These are phyloP conservation scores for Tylopilus vinaceipallidus DNA, from an alignment of 768 basidiomycete genomes.

Conservation along the genomic window DNA sequence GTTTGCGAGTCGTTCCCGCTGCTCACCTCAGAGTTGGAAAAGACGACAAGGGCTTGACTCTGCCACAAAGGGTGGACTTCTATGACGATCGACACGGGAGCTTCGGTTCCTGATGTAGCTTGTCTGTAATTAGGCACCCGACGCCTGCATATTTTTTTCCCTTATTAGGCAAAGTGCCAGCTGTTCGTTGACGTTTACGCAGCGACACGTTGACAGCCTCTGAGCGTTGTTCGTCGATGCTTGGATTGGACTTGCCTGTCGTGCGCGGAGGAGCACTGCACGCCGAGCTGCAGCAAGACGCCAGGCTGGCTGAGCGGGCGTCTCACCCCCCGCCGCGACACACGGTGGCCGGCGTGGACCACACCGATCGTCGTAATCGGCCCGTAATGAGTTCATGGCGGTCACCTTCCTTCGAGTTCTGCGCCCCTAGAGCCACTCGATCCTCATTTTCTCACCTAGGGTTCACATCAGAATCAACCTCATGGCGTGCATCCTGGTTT, in stretches of 20 bases:
- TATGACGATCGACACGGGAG: slow-evolving; percentile 26
- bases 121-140: slow-evolving; percentile 5
- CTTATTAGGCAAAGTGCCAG: slow-evolving; percentile 1
- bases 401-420: slow-evolving; percentile 21
- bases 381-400: slow-evolving; percentile 18
- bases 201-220: slow-evolving; percentile 17
- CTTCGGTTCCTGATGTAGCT: slow-evolving; percentile 27
- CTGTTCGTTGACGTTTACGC: slow-evolving; percentile 23
- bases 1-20: slow-evolving; percentile 3
- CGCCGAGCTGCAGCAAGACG: slow-evolving; percentile 10
- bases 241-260: slow-evolving; percentile 3
- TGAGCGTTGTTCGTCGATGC: slow-evolving; percentile 1
- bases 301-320: slow-evolving; percentile 10
- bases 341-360: background rate
- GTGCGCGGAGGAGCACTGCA: slow-evolving; percentile 7
- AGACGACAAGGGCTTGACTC: slow-evolving; percentile 21
- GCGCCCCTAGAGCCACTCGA: slow-evolving; percentile 35
- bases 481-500: slow-evolving; percentile 37
- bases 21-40: slow-evolving; percentile 14
- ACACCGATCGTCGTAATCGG: slow-evolving; percentile 6
- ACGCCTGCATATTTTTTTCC: slow-evolving; percentile 3
- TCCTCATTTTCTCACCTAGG: slow-evolving; percentile 36
- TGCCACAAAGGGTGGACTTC: slow-evolving; percentile 21
- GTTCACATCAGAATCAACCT: slow-evolving; percentile 35
- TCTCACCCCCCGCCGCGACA: background rate